Evolutionary conservation across 345 rosid species (phyloP).

Genomic region (Citrus inodora): DNA sequence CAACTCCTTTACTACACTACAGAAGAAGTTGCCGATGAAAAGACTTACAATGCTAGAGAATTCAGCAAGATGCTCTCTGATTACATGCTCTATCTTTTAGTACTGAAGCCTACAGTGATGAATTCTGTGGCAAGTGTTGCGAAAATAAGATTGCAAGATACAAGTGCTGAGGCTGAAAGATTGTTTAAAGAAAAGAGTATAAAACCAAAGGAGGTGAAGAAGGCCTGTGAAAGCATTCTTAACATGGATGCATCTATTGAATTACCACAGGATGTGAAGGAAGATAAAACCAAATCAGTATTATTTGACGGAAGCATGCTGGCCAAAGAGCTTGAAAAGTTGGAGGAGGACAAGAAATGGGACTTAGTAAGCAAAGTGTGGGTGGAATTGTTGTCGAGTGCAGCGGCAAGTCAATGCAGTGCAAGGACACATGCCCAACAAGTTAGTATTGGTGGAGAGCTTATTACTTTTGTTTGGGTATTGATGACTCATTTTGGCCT

Average conservation of each 20-base stretch:
- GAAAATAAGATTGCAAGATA: constrained; percentile 48
- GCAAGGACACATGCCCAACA: constrained; percentile 54
- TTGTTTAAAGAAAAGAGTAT: constrained; percentile 31
- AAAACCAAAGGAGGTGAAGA: neutral
- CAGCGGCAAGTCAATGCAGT: constrained; percentile 51
- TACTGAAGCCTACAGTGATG: constrained; percentile 46
- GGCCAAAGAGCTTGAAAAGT: constrained; percentile 40
- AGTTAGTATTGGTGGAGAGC: constrained; percentile 63
- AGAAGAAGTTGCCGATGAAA: neutral
- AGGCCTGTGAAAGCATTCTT: constrained; percentile 23
- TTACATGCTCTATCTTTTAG: constrained; percentile 59
- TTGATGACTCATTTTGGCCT: constrained; percentile 79
- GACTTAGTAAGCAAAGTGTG: constrained; percentile 48
- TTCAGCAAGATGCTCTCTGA: constrained; percentile 50
- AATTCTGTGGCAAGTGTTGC: constrained; percentile 48
- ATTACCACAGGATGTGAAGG: constrained; percentile 41
- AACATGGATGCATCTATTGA: constrained; percentile 23
- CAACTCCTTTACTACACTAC: constrained; percentile 37
- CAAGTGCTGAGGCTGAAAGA: constrained; percentile 38
- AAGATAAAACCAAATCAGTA: constrained; percentile 62
- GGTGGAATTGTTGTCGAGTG: constrained; percentile 56
- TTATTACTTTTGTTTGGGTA: constrained; percentile 60
- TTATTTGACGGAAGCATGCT: constrained; percentile 56
- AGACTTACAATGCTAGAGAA: neutral
- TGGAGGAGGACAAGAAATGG: constrained; percentile 34